These are phyloP conservation scores for Corrigiola litoralis DNA, from an alignment of 179 eudicot species.

Conservation along the genomic window DNA sequence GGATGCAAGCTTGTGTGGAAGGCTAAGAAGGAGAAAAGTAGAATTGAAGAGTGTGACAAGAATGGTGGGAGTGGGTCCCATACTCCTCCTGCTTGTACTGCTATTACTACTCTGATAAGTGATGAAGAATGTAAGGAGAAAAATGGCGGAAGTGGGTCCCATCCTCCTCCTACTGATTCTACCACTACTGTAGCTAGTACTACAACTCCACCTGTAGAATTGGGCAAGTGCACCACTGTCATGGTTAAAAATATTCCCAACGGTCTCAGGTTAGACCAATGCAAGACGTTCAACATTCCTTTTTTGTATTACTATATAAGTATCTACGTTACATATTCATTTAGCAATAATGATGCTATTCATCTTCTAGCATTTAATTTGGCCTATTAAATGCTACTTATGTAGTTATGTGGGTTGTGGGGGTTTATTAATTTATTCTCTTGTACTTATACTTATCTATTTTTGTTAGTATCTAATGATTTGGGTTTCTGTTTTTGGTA, in stretches of 20 bases:
- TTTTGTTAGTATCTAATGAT: background rate
- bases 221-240: slow-evolving; percentile 17
- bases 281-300: background rate
- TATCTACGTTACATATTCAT: background rate
- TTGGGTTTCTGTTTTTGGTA: background rate
- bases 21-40: no score
- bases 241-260: slow-evolving; percentile 28
- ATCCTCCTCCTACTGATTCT: background rate
- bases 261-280: slow-evolving; percentile 3
- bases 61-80: slow-evolving; percentile 8
- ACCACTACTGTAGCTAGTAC: no score
- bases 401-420: no score
- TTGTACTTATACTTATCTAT: background rate
- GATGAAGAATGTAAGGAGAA: no score
- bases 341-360: no score
- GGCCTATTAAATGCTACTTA: no score
- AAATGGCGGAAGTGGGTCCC: no score
- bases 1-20: no score
- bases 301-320: background rate
- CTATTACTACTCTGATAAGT: no score
- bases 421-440: slow-evolving; percentile 5
- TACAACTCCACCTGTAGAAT: background rate
- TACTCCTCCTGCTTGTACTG: no score
- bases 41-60: no score
- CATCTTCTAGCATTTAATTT: no score